Conservation (phyloP, 176 grass and related monocot species). For the Bothriochloa decipiens region DNA sequence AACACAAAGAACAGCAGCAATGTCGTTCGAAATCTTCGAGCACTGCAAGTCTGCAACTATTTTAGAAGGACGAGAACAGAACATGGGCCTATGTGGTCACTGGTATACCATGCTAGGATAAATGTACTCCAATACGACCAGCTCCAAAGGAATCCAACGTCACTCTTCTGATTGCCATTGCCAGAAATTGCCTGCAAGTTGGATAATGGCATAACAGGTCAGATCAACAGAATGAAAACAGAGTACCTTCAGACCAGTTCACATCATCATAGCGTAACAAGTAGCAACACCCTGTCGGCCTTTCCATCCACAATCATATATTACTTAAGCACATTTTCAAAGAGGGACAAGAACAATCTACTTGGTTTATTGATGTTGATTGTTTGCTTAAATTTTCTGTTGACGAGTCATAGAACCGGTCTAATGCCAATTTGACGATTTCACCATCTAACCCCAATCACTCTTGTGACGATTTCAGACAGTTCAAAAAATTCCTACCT, state of each 20-base stretch:
- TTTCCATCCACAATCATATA: not conserved
- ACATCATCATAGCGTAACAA: constrained; percentile 20
- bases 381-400: not conserved
- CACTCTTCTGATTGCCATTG: constrained; percentile 56
- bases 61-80: not conserved
- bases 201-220: not conserved
- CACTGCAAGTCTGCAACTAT: not conserved
- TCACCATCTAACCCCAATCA: not conserved
- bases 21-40: not conserved
- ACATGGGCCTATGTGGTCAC: not conserved
- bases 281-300: not conserved
- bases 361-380: not conserved
- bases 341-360: not conserved
- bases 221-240: not conserved
- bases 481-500: not conserved
- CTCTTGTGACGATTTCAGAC: not conserved
- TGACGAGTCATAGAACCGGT: constrained; percentile 23
- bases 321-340: not conserved
- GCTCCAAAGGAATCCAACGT: constrained; percentile 93
- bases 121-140: constrained; percentile 99
- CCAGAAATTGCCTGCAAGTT: constrained; percentile 66
- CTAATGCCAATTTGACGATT: not conserved
- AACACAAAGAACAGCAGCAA: not conserved
- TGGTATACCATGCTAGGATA: constrained; percentile 76
- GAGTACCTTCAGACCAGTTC: not conserved